Base-by-base conservation (phyloP, 2,329 filamentous ascomycete genomes). In the Diaporthe velutina region DNA sequence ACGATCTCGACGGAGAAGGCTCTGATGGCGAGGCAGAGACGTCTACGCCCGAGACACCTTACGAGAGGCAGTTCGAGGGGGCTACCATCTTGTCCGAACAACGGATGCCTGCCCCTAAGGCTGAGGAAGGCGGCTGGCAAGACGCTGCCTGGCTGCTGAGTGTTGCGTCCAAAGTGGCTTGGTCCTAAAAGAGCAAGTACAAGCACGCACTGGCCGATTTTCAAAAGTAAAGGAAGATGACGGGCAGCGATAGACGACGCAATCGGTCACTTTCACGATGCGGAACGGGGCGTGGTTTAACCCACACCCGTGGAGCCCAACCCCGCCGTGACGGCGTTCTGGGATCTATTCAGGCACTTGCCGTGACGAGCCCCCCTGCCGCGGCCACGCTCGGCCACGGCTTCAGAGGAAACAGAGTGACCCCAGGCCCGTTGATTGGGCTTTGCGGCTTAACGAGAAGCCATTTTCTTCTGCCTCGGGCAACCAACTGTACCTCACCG, bases 141-240 rank as follows among this genome's bases (percentile, higher is more conserved):
- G 92, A 93, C 81, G 92, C 91, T 35, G 91, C 91, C 22, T 94
- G 92, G 92, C 82, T 94, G 61, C 82, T 93, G 73, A 92, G 88
- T 77, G 90, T 93, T 76, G 92, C 91, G 15, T 88, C 88, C 35
- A 92, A 90, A 79, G 89, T 92, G 15, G 74, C 74, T 19, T 76
- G 74, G 74, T 74, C 74, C 35, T 76, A 70, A 38, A 17, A 38
- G n/a, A 25, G 57, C 28, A 64, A 60, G 30, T 28, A 35, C 52
- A 22, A 50, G 33, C 61, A 50, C 60, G 55, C 71, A 66, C 45
- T 15, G 4, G 33, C 58, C 19, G 25, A 48, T 40, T 28, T 25
- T 17, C 45, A 22, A 38, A 25, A 38, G 19, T n/a, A 17, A 28
- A 9, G 28, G 35, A 48, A 70, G 22, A 60, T 40, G 38, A 38